Evolutionary conservation across 2,329 filamentous ascomycete species (phyloP), one percentile per base, ranked within the genome.

Genomic region (Exophiala phaeomuriformis): DNA sequence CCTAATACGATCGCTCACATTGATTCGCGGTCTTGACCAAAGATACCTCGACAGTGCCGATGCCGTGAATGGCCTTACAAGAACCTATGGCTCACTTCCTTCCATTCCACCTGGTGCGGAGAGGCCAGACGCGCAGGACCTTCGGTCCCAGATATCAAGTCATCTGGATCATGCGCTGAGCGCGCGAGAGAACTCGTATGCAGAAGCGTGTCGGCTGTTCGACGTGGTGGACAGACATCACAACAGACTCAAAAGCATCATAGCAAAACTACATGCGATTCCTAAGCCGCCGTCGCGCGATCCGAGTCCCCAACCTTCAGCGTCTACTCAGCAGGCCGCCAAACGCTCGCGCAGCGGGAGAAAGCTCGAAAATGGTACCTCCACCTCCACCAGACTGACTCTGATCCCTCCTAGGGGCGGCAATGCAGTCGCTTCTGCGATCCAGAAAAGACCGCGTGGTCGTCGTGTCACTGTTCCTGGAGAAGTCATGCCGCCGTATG

Each of bases 261-360:
- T 76, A 53, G 74, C 76, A 62, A 84, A 84, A 68, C 74, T 85
- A 19, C 75, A 82, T 56, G 76, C 78, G 7, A 74, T 84, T 45
- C 80, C 81, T 1, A 75, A 79, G 65, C 81, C 80, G 12, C 76
- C 79, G 2, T 81, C 78, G 19, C 74, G 78, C 59, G 81, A 83
- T 60, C 78, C 81, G n/a, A 80, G 79, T 1, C 79, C 77, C 61
- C 69, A 54, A 46, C 66, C 59, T 19, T 53, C 49, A 29, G 52
- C 58, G 2, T 50, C 61, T 12, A 71, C 72, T 3, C 69, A 70
- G 48, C 19, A 19, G 19, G 19, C 19, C 19, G 64, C 65, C 41
- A 72, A 74, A 51, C 72, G 75, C 36, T 66, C 68, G 33, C 65
- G 72, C 58, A 64, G 65, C 33, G 65, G 65, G 8, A 71, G 71